Base-by-base conservation (phyloP, 768 basidiomycete species). In the Flagelloscypha sp. region DNA sequence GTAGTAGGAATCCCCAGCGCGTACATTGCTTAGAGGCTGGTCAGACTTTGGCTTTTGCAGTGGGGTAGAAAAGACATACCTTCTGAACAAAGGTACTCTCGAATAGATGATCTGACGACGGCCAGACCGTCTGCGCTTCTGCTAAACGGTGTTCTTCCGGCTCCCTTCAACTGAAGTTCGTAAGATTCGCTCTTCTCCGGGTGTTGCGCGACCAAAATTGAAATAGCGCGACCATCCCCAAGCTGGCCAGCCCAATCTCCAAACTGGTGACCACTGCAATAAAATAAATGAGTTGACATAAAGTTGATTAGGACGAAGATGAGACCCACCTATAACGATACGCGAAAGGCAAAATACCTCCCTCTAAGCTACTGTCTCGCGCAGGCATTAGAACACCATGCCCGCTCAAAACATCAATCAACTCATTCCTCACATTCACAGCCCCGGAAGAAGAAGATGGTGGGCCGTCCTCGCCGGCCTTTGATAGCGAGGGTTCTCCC, bases 211-310 rank as follows among this genome's bases (percentile, higher is more conserved):
- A 44, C 46, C 76, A 77, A 59, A 33, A 99, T 74, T 7, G 85
- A 86, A n/a, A 89, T 86, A 1, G 95, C 94, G 12, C 95, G 72
- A 0, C 95, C 95, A 49, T 98, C 94, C 9, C 95, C 95, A 4
- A 99, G 68, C 53, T 97, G 95, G 17, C 92, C 90, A 1, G 95
- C 93, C 79, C 84, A 97, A 3, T 52, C 59, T 1, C 89, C 88
- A 48, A 90, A 92, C 47, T 90, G 87, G 50, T 89, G 86, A 1
- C 92, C 93, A 43, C 84, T 88, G 53, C 97, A 98, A 11, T 90
- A 69, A 20, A 90, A 67, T 4, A 85, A 80, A 87, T 89, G 97
- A 0, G 94, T n/a, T n/a, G n/a, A n/a, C n/a, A n/a, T n/a, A n/a
- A n/a, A n/a, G n/a, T n/a, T n/a, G n/a, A n/a, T n/a, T n/a, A n/a